Percentiles rank a stretch among this genome's conserved stretches.
Conservation (phyloP, 202 grass and related monocot species). For the Brachypodium distachyon region DNA sequence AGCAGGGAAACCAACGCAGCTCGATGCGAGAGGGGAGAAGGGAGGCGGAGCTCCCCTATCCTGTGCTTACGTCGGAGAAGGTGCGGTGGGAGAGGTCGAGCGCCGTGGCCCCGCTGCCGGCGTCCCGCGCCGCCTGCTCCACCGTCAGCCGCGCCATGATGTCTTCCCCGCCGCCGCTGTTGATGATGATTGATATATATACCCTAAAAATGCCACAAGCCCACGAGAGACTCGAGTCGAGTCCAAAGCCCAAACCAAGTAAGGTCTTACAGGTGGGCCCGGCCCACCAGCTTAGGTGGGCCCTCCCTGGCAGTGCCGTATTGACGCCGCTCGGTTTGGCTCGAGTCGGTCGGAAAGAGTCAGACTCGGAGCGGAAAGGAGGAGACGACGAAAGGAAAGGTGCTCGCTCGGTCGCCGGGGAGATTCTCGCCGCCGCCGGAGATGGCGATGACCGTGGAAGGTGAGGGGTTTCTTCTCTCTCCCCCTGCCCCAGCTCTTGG, state of each 20-base stretch:
- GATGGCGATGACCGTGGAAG: slow-evolving; percentile 82
- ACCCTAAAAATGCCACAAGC: not conserved
- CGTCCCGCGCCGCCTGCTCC: slow-evolving; percentile 46
- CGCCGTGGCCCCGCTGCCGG: slow-evolving; percentile 10
- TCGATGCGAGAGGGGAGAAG: not conserved
- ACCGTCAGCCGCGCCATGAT: slow-evolving; percentile 45
- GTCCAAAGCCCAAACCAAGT: not conserved
- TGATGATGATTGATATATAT: too few relatives aligned
- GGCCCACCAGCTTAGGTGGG: not conserved
- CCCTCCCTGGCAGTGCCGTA: not conserved
- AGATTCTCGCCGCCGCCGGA: not conserved
- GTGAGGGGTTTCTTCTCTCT: not conserved
- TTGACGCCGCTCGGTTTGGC: not conserved
- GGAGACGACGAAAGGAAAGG: not conserved
- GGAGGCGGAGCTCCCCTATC: not conserved
- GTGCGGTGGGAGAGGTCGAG: slow-evolving; percentile 55
- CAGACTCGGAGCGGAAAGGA: too few relatives aligned
- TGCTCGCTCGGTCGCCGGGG: not conserved
- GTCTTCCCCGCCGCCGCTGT: not conserved
- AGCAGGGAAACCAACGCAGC: not conserved
- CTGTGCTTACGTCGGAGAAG: slow-evolving; percentile 30
- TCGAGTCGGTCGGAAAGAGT: not conserved
- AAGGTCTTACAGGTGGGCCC: not conserved
- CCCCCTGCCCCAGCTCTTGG: not conserved
- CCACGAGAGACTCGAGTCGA: not conserved